Evolutionary conservation across 192 early-diverging fungal genomes (phyloP), one percentile per base, ranked within the genome.

Genomic region (Coemansia sp.): DNA sequence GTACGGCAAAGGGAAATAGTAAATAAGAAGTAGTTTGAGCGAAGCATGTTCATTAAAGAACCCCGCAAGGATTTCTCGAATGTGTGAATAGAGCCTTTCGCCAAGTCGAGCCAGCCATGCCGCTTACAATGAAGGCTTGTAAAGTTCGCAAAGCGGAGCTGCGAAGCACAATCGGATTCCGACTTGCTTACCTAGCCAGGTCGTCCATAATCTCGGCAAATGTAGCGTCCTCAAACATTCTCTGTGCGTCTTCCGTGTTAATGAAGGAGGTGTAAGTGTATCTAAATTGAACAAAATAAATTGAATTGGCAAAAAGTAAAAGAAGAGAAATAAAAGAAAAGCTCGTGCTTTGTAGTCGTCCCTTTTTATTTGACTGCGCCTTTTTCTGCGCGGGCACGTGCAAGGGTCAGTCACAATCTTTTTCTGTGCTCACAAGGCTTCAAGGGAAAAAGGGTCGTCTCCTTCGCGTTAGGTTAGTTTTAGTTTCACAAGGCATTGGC

Each of bases 141-240:
- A 13, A 40, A 5, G 11, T 8, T 5, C 46, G 46, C 46, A 19
- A 48, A 48, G 14, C n/a, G 17, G 46, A 13, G 7, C 1, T 3
- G 38, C 38, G 5, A 40, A 8, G 38, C 38, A 40, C 38, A 45
- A 13, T 45, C 49, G 7, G 23, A 22, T 22, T 52, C 49, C 13
- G 49, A 9, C 22, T 52, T 52, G 32, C 32, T 57, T 76, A 79
- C 76, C 89, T 91, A 58, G 91, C 89, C 63, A 96, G 71, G 79
- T 96, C 95, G 81, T 95, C 92, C 29, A 96, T 81, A 45, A 94
- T 89, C 64, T 94, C 88, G 66, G 88, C 79, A 77, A 96, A 92
- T 23, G 89, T 82, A 35, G 84, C 85, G 67, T 82, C 86, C 34
- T 83, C 76, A 62, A 88, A 86, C 56, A 87, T 85, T 78, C 76